Evolutionary conservation across 2,329 filamentous ascomycete genomes (phyloP).

Genomic region (Fusarium decemcellulare): DNA sequence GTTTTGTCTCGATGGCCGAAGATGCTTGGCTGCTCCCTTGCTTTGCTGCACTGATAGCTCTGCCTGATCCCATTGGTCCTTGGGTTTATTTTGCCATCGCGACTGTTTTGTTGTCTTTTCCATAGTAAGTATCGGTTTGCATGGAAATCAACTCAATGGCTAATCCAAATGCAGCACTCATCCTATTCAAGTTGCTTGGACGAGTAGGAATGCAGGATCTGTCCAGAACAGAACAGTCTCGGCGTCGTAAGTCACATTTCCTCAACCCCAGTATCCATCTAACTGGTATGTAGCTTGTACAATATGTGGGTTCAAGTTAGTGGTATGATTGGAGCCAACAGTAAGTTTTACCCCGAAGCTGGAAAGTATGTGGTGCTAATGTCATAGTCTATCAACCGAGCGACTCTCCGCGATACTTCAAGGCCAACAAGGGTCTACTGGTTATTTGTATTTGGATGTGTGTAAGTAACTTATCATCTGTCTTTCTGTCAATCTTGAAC

Average conservation of each 20-base stretch:
- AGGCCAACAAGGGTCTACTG: constrained; percentile 55
- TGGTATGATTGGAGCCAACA: constrained; percentile 56
- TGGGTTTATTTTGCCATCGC: constrained; percentile 67
- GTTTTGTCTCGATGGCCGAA: constrained; percentile 62
- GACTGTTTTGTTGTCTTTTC: constrained; percentile 64
- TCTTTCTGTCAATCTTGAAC: not conserved
- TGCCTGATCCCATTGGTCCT: constrained; percentile 53
- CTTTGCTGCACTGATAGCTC: constrained; percentile 61
- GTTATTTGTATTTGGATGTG: constrained; percentile 57
- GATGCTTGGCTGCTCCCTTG: constrained; percentile 70
- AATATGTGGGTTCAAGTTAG: constrained; percentile 62
- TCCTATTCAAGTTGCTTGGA: constrained; percentile 72
- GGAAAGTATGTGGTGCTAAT: not conserved
- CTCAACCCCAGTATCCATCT: not conserved
- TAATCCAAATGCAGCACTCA: constrained; percentile 53
- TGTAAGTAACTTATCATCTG: constrained; percentile 48
- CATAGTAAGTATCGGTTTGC: constrained; percentile 59
- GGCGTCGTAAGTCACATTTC: constrained; percentile 47
- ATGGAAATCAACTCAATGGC: not conserved
- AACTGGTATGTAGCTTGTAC: constrained; percentile 61
- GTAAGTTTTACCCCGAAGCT: constrained; percentile 32
- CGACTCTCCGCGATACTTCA: constrained; percentile 54
- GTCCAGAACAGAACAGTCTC: constrained; percentile 71
- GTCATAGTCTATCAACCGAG: constrained; percentile 52
- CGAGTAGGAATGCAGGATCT: constrained; percentile 69